A percentile compares a stretch with the other conserved stretches of the same genome.
phyloP scores from a whole-genome alignment of 768 basidiomycete genomes.

The Epithele typhae region DNA sequence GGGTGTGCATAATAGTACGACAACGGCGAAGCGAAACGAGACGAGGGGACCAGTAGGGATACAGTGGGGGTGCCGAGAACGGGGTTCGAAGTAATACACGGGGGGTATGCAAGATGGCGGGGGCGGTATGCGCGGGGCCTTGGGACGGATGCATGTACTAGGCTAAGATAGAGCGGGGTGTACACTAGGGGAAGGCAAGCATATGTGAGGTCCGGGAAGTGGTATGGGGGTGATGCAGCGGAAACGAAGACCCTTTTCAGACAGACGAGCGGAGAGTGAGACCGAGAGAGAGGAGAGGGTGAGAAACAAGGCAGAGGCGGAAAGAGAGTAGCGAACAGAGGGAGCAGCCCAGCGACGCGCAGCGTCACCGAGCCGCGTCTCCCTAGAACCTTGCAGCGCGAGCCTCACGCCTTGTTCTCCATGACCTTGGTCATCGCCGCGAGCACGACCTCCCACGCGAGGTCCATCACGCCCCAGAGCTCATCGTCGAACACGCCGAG shows the following conservation, averaged over 20 bases:
- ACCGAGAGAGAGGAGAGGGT: background rate
- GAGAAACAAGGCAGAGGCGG: background rate
- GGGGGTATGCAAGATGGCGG: slow-evolving; percentile 12
- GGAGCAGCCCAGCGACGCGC: slow-evolving; percentile 8
- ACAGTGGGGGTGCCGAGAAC: slow-evolving; percentile 10
- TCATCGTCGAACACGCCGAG: slow-evolving; percentile 46
- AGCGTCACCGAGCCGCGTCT: background rate
- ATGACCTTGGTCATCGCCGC: slow-evolving; percentile 31
- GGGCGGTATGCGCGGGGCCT: background rate
- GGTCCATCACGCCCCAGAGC: slow-evolving; percentile 45
- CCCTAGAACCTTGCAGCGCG: background rate
- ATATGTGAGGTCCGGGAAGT: background rate
- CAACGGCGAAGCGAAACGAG: background rate
- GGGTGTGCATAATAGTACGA: background rate
- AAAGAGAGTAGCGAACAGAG: too few species aligned
- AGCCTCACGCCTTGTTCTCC: slow-evolving; percentile 12
- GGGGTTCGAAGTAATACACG: slow-evolving; percentile 12
- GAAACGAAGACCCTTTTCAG: background rate
- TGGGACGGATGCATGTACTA: background rate
- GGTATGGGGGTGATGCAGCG: background rate
- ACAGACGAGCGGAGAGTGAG: background rate
- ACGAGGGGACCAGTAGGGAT: slow-evolving; percentile 15
- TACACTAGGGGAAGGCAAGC: slow-evolving; percentile 4
- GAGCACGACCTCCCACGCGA: slow-evolving; percentile 47
- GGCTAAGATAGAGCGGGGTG: slow-evolving; percentile 2